Evolutionary conservation across 306 rosid species (phyloP), one percentile per base, ranked within the genome.

Genomic region (Vachellia pachyceras): DNA sequence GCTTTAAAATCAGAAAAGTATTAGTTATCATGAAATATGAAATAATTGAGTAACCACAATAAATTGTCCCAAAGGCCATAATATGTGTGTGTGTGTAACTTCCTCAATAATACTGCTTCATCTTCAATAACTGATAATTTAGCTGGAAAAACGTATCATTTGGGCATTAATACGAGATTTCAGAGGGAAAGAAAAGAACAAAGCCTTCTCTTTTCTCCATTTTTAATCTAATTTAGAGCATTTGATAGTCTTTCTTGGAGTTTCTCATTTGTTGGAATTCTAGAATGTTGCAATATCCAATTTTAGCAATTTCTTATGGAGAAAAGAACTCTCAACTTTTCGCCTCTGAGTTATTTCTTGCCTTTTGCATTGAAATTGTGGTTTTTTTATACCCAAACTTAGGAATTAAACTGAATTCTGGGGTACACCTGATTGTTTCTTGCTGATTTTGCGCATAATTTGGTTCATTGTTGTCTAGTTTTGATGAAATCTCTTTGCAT

Each of bases 61-160:
- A 49, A 4, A 17, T 50, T 50, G 57, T 8, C 55, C 8, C 8
- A 15, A 15, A 14, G 22, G 20, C 2, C 8, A 50, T 50, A 17
- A 50, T 42, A 15, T 94, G 94, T 86, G 92, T 96, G 98, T 50
- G 17, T 50, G 17, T 50, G 57, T 1, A 17, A 5, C 1, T 50
- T 50, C 57, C 17, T 50, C 7, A 50, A 57, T 22, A 7, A 7
- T 22, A 20, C 64, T 57, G 33, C 64, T 22, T 57, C 13, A 57
- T 57, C 33, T 57, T 20, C 5, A 22, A 50, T 50, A 50, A 17
- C 22, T 50, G 22, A 50, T 50, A 50, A 15, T 50, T 15, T 50
- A 5, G 57, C 8, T 15, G 22, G 17, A 20, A 50, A 50, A 42
- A 50, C 15, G 15, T 15, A 50, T 15, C 6, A 17, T 50, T 15